Percentiles rank a stretch among this genome's conserved stretches.
phyloP scores from a whole-genome alignment of 352 stramenopile genomes.

The Phytophthora sojae region DNA sequence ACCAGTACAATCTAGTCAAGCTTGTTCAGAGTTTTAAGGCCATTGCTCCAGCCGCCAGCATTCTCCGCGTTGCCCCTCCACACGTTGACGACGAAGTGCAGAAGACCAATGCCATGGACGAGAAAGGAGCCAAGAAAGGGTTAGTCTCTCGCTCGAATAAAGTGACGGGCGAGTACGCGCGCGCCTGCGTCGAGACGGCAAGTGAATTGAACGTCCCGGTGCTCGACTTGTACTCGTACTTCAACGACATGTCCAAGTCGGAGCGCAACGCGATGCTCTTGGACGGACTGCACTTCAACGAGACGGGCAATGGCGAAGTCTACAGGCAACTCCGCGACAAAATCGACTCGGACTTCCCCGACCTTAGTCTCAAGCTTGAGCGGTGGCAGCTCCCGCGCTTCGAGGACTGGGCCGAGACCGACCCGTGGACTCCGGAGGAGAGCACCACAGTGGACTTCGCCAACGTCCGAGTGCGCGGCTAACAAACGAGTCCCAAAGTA shows the following conservation, averaged over 20 bases:
- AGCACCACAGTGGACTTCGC: constrained; percentile 19
- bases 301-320: constrained; percentile 46
- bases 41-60: constrained; percentile 21
- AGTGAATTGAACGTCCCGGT: constrained; percentile 30
- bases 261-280: constrained; percentile 35
- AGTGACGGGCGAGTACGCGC: constrained; percentile 49
- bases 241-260: constrained; percentile 43
- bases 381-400: constrained; percentile 40
- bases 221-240: constrained; percentile 53
- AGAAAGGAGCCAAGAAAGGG: constrained; percentile 23
- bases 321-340: constrained; percentile 25
- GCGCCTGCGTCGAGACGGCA: constrained; percentile 46
- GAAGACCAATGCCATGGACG: constrained; percentile 13
- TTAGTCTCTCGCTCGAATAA: constrained; percentile 51
- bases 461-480: constrained; percentile 10
- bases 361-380: constrained; percentile 19
- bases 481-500: neutral
- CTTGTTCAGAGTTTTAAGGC: constrained; percentile 32
- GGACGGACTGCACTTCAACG: constrained; percentile 62
- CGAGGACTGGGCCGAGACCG: constrained; percentile 46
- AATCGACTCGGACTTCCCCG: constrained; percentile 26
- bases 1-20: constrained; percentile 47
- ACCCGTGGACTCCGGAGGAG: constrained; percentile 23
- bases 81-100: constrained; percentile 45
- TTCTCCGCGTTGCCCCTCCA: constrained; percentile 40